Evolutionary conservation across 805 yeast species (phyloP).

Genomic region (Wickerhamiella azymoides): DNA sequence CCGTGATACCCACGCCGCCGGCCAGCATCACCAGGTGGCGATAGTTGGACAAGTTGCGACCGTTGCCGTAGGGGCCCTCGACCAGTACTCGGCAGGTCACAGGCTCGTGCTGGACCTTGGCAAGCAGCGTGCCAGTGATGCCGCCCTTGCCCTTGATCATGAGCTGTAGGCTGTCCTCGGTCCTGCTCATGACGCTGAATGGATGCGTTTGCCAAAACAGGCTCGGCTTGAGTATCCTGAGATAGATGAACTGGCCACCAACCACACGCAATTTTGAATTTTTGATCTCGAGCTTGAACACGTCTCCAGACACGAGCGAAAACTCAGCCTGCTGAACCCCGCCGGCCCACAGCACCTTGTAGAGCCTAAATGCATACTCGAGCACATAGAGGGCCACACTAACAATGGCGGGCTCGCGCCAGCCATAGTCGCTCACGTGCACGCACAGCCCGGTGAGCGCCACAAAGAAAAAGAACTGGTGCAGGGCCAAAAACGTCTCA

Average conservation of each 20-base stretch:
- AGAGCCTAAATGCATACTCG: slow-evolving; percentile 46
- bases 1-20: slow-evolving; percentile 59
- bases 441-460: slow-evolving; percentile 28
- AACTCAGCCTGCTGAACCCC: slow-evolving; percentile 22
- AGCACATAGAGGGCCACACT: slow-evolving; percentile 54
- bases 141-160: slow-evolving; percentile 42
- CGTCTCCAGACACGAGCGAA: slow-evolving; percentile 23
- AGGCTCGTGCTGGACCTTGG: background rate
- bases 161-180: slow-evolving; percentile 29
- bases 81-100: slow-evolving; percentile 28
- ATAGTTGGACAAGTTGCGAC: slow-evolving; percentile 28
- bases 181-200: slow-evolving; percentile 32
- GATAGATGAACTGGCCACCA: slow-evolving; percentile 40
- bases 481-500: slow-evolving; percentile 43
- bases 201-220: slow-evolving; percentile 66
- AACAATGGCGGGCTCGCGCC: slow-evolving; percentile 39
- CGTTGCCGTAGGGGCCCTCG: slow-evolving; percentile 51
- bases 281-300: slow-evolving; percentile 24
- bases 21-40: slow-evolving; percentile 38
- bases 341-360: slow-evolving; percentile 46
- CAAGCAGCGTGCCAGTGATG: slow-evolving; percentile 16
- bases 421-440: slow-evolving; percentile 49
- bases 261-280: slow-evolving; percentile 9
- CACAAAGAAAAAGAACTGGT: slow-evolving; percentile 22
- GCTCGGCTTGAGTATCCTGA: slow-evolving; percentile 38